phyloP scores from a whole-genome alignment of 805 yeast genomes.

The Candida lessepsii region DNA sequence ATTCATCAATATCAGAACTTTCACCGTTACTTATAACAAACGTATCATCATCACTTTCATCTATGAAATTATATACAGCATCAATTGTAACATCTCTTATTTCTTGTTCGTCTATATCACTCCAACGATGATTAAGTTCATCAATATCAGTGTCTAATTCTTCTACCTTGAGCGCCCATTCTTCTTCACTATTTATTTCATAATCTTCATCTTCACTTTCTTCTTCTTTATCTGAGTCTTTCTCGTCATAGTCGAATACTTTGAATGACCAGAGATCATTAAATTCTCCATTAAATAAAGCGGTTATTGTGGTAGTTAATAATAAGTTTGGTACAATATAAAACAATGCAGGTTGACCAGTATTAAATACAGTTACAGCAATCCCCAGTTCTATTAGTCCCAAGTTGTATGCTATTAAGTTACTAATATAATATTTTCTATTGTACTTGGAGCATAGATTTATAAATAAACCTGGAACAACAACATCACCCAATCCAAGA shows the following conservation, averaged over 20 bases:
- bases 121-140: constrained; percentile 16
- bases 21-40: constrained; percentile 14
- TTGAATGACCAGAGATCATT: constrained; percentile 36
- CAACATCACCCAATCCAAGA: constrained; percentile 67
- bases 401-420: constrained; percentile 47
- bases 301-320: constrained; percentile 31
- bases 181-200: constrained; percentile 16
- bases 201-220: constrained; percentile 17
- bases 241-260: constrained; percentile 20
- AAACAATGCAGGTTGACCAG: constrained; percentile 68
- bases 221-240: constrained; percentile 2
- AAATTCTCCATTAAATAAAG: constrained; percentile 43
- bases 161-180: constrained; percentile 21
- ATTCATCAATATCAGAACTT: constrained; percentile 7
- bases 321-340: constrained; percentile 55
- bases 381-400: constrained; percentile 24
- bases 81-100: constrained; percentile 15
- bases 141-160: constrained; percentile 21
- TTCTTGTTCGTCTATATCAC: constrained; percentile 8
- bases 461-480: constrained; percentile 55
- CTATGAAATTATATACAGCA: constrained; percentile 15
- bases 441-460: constrained; percentile 52
- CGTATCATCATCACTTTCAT: constrained; percentile 21
- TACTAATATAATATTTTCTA: constrained; percentile 45
- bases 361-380: constrained; percentile 35